A percentile compares a stretch with the other conserved stretches of the same genome.
Conservation (phyloP, 352 stramenopile genomes). For the Phytopythium chamaehyphon region DNA sequence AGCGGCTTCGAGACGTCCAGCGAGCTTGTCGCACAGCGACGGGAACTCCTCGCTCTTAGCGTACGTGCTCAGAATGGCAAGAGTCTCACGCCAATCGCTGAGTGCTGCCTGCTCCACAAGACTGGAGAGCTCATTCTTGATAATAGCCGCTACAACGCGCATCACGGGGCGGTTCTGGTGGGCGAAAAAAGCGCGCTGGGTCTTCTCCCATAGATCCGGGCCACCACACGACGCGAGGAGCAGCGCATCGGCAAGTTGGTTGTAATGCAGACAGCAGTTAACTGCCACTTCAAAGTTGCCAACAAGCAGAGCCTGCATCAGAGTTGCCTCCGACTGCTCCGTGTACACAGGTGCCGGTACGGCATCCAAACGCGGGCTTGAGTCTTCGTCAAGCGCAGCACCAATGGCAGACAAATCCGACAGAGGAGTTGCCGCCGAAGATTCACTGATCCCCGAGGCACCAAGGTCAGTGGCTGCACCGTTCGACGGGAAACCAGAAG, state of each 20-base stretch:
- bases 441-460: not conserved
- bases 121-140: constrained; percentile 90
- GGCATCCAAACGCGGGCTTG: constrained; percentile 67
- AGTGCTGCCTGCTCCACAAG: constrained; percentile 89
- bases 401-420: constrained; percentile 45
- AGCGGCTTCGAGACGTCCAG: constrained; percentile 87
- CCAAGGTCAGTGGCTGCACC: constrained; percentile 7
- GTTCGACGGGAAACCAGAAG: constrained; percentile 60
- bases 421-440: constrained; percentile 31
- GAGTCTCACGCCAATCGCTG: constrained; percentile 95
- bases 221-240: constrained; percentile 92
- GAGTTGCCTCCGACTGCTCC: constrained; percentile 86
- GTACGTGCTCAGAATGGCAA: constrained; percentile 98
- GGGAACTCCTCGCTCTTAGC: constrained; percentile 97
- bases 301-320: constrained; percentile 96
- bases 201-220: constrained; percentile 94
- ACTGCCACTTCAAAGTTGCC: constrained; percentile 98
- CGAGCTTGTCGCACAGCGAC: constrained; percentile 93
- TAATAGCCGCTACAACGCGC: constrained; percentile 94
- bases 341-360: constrained; percentile 74
- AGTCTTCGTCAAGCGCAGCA: constrained; percentile 55
- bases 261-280: constrained; percentile 95
- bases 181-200: constrained; percentile 94
- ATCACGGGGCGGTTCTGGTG: constrained; percentile 91
- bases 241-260: constrained; percentile 95